Conservation (phyloP, 2,329 filamentous ascomycete genomes). For the Pestalotiopsis sp. region DNA sequence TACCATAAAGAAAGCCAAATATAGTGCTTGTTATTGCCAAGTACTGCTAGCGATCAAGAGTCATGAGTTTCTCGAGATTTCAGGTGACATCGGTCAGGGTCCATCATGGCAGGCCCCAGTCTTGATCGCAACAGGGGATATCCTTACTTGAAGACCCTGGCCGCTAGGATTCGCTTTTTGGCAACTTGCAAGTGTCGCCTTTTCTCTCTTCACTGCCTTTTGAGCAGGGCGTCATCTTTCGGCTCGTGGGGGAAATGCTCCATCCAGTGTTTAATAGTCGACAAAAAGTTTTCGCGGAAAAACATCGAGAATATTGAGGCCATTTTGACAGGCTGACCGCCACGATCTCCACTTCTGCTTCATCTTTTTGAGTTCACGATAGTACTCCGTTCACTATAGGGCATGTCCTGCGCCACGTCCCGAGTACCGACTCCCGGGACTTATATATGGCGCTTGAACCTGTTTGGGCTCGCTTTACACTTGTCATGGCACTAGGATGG, state of each 20-base stretch:
- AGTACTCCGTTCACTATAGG: too few relatives aligned
- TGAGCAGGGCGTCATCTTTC: too few relatives aligned
- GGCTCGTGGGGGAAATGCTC: background rate
- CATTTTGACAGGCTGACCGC: background rate
- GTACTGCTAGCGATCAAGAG: background rate
- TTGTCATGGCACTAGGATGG: background rate
- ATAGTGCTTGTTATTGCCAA: background rate
- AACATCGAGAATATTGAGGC: background rate
- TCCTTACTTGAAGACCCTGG: background rate
- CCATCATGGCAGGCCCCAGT: background rate
- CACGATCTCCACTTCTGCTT: background rate
- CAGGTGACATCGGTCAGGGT: background rate
- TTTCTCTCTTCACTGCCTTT: too few relatives aligned
- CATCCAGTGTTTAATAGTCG: background rate
- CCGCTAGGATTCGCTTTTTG: background rate
- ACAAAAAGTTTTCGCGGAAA: background rate
- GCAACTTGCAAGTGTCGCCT: background rate
- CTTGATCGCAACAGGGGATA: background rate
- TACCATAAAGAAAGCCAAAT: background rate
- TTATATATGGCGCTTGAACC: background rate
- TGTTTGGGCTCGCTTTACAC: background rate
- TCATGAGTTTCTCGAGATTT: background rate
- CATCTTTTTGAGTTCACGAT: background rate
- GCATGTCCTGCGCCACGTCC: too few relatives aligned
- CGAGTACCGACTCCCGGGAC: background rate